Evolutionary conservation across 1,284 basidiomycete species (phyloP).

Genomic region (Sphagnurus paluster): DNA sequence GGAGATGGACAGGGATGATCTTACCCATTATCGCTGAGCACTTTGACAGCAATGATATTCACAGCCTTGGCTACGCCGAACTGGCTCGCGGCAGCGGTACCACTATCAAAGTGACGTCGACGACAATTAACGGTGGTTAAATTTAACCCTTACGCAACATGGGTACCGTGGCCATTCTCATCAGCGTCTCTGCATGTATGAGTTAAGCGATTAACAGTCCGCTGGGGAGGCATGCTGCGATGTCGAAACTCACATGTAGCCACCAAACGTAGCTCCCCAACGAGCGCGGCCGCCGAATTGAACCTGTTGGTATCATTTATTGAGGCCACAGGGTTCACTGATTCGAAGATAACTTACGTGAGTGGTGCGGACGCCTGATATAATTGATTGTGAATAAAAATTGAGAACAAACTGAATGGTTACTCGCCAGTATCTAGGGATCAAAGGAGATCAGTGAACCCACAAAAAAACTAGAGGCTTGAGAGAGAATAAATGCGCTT

Average conservation of each 20-base stretch:
- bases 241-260: slow-evolving; percentile 14
- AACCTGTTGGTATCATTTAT: slow-evolving; percentile 18
- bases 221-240: too few relatives aligned
- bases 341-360: background rate
- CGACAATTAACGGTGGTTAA: too few relatives aligned
- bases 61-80: too few relatives aligned
- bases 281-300: slow-evolving; percentile 71
- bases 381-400: background rate
- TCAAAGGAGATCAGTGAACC: background rate
- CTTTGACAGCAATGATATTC: background rate
- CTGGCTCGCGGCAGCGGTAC: too few relatives aligned
- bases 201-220: too few relatives aligned
- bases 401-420: background rate
- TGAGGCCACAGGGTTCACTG: background rate
- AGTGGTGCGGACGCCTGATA: background rate
- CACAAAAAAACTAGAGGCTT: background rate
- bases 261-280: slow-evolving; percentile 59
- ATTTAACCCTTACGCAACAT: slow-evolving; percentile 15
- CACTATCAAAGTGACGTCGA: too few relatives aligned
- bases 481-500: background rate
- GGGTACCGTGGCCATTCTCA: slow-evolving; percentile 46
- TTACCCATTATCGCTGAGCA: background rate
- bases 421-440: background rate
- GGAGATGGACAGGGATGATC: background rate
- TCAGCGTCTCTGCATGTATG: slow-evolving; percentile 47